Conservation (phyloP, 805 yeast species). For the Dipodascopsis tothii region DNA sequence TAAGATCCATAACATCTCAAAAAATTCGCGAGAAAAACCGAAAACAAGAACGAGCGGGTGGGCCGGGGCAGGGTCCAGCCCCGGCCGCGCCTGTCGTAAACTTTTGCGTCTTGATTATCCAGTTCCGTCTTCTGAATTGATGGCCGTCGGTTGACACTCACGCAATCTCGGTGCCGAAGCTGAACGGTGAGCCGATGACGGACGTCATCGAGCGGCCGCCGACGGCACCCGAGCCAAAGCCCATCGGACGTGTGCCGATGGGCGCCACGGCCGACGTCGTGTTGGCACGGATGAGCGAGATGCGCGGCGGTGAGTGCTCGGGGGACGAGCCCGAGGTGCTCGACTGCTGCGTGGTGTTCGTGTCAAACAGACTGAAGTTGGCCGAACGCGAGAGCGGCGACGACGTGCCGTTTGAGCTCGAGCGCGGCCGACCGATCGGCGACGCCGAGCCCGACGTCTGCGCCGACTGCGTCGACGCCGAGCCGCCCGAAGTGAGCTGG, state of each 20-base stretch:
- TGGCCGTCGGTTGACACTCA: background rate
- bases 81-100: no score
- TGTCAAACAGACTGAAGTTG: conserved; percentile 23
- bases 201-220: conserved; percentile 8
- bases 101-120: no score
- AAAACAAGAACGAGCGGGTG: no score
- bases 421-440: conserved; percentile 18
- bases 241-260: conserved; percentile 21
- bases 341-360: conserved; percentile 14
- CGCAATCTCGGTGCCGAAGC: conserved; percentile 16
- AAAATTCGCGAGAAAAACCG: no score
- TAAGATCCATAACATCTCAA: no score
- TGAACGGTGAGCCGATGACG: conserved; percentile 12
- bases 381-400: conserved; percentile 24
- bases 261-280: conserved; percentile 23
- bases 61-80: no score
- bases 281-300: conserved; percentile 14
- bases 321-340: conserved; percentile 21
- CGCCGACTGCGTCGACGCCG: background rate
- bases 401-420: conserved; percentile 23
- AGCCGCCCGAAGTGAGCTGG: background rate
- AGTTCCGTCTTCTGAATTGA: background rate
- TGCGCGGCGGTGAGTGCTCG: conserved; percentile 23
- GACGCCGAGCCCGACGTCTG: conserved; percentile 7
- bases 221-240: conserved; percentile 5